A percentile compares a stretch with the other conserved stretches of the same genome.
phyloP scores from a whole-genome alignment of 2,329 filamentous ascomycete genomes.

The Penicillium sclerotiorum region DNA sequence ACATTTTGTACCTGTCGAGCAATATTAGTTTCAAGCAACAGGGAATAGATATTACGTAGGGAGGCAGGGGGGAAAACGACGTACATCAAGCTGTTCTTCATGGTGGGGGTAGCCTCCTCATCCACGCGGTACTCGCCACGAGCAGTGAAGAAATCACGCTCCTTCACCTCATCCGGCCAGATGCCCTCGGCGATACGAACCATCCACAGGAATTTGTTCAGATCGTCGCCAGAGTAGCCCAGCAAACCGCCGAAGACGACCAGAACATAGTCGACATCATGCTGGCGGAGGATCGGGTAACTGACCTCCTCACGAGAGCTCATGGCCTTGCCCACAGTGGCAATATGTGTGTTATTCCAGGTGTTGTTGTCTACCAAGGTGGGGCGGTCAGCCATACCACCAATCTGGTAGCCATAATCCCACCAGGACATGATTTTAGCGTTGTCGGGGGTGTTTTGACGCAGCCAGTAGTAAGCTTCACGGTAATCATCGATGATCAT shows the following conservation, averaged over 20 bases:
- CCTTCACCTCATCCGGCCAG: slow-evolving; percentile 99
- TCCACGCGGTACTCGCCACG: slow-evolving; percentile 96
- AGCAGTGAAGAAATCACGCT: slow-evolving; percentile 91
- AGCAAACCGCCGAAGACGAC: slow-evolving; percentile 94
- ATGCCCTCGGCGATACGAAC: slow-evolving; percentile 98
- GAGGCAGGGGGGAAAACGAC: slow-evolving; percentile 40
- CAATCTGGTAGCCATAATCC: slow-evolving; percentile 99
- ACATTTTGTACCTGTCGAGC: slow-evolving; percentile 93
- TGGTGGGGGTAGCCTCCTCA: slow-evolving; percentile 87
- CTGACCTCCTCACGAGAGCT: slow-evolving; percentile 95
- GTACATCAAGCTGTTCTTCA: slow-evolving; percentile 99
- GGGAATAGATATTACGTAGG: neutral
- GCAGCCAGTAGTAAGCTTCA: slow-evolving; percentile 98
- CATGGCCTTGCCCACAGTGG: slow-evolving; percentile 98
- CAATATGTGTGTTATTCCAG: slow-evolving; percentile 99
- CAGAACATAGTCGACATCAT: slow-evolving; percentile 98
- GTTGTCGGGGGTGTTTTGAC: slow-evolving; percentile 91
- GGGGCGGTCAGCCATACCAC: slow-evolving; percentile 96
- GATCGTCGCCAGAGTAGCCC: slow-evolving; percentile 97
- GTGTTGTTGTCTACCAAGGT: slow-evolving; percentile 99
- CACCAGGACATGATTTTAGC: slow-evolving; percentile 99
- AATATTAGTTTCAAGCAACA: slow-evolving; percentile 8
- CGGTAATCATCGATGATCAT: slow-evolving; percentile 99
- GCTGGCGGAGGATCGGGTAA: slow-evolving; percentile 97
- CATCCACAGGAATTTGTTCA: slow-evolving; percentile 99